A percentile compares a stretch with the other conserved stretches of the same genome.
phyloP scores from a whole-genome alignment of 345 rosid genomes.

The Clarkia xantiana region DNA sequence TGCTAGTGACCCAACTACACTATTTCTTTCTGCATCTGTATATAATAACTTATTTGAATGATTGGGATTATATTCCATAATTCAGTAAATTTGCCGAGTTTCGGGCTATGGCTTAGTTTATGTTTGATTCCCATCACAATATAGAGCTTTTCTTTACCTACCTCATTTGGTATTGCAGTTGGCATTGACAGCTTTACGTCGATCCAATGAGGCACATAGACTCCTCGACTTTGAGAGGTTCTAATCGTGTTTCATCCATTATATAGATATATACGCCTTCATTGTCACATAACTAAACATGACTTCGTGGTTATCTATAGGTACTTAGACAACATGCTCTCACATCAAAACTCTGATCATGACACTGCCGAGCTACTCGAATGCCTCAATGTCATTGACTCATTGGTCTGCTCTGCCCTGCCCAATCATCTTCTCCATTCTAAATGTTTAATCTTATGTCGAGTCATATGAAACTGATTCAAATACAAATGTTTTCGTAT shows the following conservation, averaged over 20 bases:
- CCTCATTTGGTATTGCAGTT: conserved; percentile 25
- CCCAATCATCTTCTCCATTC: not conserved
- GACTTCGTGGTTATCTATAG: conserved; percentile 23
- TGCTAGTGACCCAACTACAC: no score
- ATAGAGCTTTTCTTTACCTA: no score
- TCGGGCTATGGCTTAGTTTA: no score
- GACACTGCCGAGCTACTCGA: conserved; percentile 37
- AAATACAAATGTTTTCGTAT: not conserved
- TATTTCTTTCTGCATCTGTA: no score
- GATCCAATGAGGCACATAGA: conserved; percentile 41
- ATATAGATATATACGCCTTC: no score
- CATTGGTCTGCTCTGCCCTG: conserved; percentile 29
- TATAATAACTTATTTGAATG: no score
- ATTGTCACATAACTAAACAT: not conserved
- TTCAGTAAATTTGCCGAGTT: no score
- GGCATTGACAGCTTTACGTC: conserved; percentile 73
- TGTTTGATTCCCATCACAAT: no score
- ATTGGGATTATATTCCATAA: no score
- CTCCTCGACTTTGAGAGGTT: conserved; percentile 73
- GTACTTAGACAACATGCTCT: conserved; percentile 39
- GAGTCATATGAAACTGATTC: not conserved
- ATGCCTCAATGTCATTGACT: conserved; percentile 38
- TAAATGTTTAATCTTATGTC: not conserved
- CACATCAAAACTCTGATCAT: conserved; percentile 43
- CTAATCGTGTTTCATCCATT: conserved; percentile 3